phyloP scores from a whole-genome alignment of 2,329 filamentous ascomycete genomes.

The Trichoderma harzianum region DNA sequence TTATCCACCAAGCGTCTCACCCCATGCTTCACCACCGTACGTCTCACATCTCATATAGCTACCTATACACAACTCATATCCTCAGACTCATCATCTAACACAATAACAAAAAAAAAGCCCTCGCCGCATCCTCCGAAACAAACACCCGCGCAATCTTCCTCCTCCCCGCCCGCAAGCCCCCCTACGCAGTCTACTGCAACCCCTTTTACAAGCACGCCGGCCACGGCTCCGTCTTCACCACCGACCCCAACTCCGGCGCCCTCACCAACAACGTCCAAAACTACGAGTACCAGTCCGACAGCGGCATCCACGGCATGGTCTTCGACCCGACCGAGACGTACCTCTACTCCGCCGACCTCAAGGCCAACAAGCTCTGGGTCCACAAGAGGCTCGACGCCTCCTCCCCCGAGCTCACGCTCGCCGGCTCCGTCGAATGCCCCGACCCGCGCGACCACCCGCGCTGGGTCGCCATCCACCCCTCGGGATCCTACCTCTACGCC shows the following conservation, averaged over 20 bases:
- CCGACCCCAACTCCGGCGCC: slow-evolving; percentile 50
- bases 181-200: slow-evolving; percentile 82
- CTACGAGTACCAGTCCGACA: slow-evolving; percentile 66
- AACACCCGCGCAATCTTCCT: slow-evolving; percentile 90
- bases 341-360: slow-evolving; percentile 76
- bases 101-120: slow-evolving; percentile 43
- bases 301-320: slow-evolving; percentile 78
- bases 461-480: slow-evolving; percentile 82
- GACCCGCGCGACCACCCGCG: slow-evolving; percentile 72
- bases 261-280: slow-evolving; percentile 66
- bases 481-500: slow-evolving; percentile 75
- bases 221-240: slow-evolving; percentile 72
- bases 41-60: slow-evolving; percentile 28
- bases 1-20: slow-evolving; percentile 71
- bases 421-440: slow-evolving; percentile 71
- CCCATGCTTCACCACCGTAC: slow-evolving; percentile 72
- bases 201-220: slow-evolving; percentile 86
- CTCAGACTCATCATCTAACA: neutral
- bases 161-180: slow-evolving; percentile 71
- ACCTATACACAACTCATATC: neutral
- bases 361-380: slow-evolving; percentile 78
- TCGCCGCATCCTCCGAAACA: slow-evolving; percentile 64
- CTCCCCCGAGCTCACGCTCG: slow-evolving; percentile 58
- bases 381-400: slow-evolving; percentile 59
- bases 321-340: slow-evolving; percentile 71